These are phyloP conservation scores for Fragaria iinumae DNA, from an alignment of 306 rosid species.

Conservation along the genomic window DNA sequence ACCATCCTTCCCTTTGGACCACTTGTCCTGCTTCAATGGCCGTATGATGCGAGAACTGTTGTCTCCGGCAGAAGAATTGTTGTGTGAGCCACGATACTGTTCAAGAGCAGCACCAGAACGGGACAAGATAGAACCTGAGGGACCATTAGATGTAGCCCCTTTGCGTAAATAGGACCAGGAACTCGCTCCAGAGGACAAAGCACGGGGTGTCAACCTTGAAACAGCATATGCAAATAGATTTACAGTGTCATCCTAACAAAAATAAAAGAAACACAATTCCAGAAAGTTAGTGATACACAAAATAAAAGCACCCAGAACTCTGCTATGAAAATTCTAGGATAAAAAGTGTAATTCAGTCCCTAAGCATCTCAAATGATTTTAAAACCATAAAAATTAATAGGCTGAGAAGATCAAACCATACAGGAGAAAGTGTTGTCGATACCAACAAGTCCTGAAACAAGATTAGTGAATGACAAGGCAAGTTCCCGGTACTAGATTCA, in stretches of 20 bases:
- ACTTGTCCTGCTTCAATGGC: constrained; percentile 73
- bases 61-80: constrained; percentile 39
- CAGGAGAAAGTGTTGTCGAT: constrained; percentile 92
- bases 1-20: constrained; percentile 94
- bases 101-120: constrained; percentile 52
- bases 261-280: constrained; percentile 16
- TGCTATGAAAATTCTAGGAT: constrained; percentile 1
- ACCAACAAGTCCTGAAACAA: constrained; percentile 93
- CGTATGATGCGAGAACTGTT: constrained; percentile 53
- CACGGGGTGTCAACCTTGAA: constrained; percentile 82
- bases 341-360: background rate
- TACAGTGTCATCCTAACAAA: constrained; percentile 81
- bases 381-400: constrained; percentile 9
- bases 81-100: constrained; percentile 49
- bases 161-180: constrained; percentile 92
- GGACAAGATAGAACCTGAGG: constrained; percentile 45
- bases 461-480: constrained; percentile 75
- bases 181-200: constrained; percentile 74
- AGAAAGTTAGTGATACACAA: background rate
- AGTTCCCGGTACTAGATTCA: constrained; percentile 75
- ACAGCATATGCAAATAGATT: constrained; percentile 89
- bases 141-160: constrained; percentile 53
- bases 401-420: constrained; percentile 52
- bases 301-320: background rate
- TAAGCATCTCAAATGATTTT: constrained; percentile 15